These are phyloP conservation scores for Yamadazyma ubonensis DNA, from an alignment of 805 yeast genomes.

Conservation along the genomic window DNA sequence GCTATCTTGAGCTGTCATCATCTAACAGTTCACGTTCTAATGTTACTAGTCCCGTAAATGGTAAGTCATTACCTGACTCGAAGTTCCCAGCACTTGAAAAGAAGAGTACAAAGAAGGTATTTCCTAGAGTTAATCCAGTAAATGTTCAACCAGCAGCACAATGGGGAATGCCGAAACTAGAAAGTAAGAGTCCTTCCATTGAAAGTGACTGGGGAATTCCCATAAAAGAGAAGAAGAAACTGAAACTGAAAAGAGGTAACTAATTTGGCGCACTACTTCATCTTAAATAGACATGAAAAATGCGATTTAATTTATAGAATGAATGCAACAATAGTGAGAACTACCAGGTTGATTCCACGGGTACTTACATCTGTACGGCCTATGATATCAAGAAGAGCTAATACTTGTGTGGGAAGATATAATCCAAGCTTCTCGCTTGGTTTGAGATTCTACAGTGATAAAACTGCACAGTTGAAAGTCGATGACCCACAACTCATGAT, in stretches of 20 bases:
- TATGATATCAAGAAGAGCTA: too few species aligned
- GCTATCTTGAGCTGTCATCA: constrained; percentile 29
- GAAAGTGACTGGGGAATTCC: constrained; percentile 15
- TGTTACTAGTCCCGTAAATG: constrained; percentile 18
- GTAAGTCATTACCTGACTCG: constrained; percentile 13
- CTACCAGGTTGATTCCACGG: too few species aligned
- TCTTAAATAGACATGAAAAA: neutral
- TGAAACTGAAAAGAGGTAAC: constrained; percentile 10
- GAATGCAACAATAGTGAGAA: too few species aligned
- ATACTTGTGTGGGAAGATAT: too few species aligned
- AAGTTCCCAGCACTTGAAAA: constrained; percentile 52
- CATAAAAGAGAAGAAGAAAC: constrained; percentile 13
- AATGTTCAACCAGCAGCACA: constrained; percentile 16
- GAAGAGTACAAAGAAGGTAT: constrained; percentile 34
- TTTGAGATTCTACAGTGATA: constrained; percentile 8
- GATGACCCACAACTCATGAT: constrained; percentile 82
- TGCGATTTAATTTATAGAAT: too few species aligned
- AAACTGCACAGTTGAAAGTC: constrained; percentile 38
- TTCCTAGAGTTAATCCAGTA: constrained; percentile 60
- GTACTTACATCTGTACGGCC: too few species aligned
- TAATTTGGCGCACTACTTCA: neutral
- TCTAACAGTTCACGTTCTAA: constrained; percentile 18
- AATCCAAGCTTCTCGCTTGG: too few species aligned
- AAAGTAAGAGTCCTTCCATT: constrained; percentile 4
- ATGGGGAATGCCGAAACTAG: constrained; percentile 20